phyloP scores from a whole-genome alignment of 2,329 filamentous ascomycete genomes.

The Davidsoniella australis region DNA sequence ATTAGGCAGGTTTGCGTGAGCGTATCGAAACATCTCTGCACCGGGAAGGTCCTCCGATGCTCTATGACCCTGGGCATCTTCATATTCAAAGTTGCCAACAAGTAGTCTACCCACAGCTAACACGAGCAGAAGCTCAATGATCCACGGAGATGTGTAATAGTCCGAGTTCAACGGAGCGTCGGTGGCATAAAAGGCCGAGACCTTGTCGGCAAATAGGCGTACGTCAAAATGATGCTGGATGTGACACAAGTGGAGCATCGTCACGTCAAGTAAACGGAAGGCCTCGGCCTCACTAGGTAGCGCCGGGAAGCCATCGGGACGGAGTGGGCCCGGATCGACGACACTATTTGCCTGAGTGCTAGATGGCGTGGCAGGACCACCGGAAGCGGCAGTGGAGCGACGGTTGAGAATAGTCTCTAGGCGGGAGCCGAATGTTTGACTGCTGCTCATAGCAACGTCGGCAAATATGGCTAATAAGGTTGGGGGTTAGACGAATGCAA shows the following conservation, averaged over 20 bases:
- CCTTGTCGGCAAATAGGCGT: constrained; percentile 12
- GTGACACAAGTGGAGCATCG: constrained; percentile 15
- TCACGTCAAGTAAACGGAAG: constrained; percentile 14
- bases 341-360: not conserved
- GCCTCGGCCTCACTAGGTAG: constrained; percentile 13
- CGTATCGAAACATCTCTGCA: constrained; percentile 12
- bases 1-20: constrained; percentile 17
- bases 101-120: constrained; percentile 11
- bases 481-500: not conserved
- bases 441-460: constrained; percentile 13
- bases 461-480: constrained; percentile 12
- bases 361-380: constrained; percentile 5
- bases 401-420: constrained; percentile 14
- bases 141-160: constrained; percentile 11
- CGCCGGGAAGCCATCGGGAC: constrained; percentile 1
- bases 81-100: constrained; percentile 7
- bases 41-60: constrained; percentile 11
- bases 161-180: constrained; percentile 1
- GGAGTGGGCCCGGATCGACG: not conserved
- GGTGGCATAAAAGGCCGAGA: constrained; percentile 5
- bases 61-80: constrained; percentile 8
- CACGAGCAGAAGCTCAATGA: constrained; percentile 11
- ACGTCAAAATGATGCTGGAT: constrained; percentile 17
- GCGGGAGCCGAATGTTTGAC: constrained; percentile 14
- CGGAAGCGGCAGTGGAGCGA: constrained; percentile 3